Evolutionary conservation across 768 basidiomycete species (phyloP).

Genomic region (Rhodocollybia butyracea): DNA sequence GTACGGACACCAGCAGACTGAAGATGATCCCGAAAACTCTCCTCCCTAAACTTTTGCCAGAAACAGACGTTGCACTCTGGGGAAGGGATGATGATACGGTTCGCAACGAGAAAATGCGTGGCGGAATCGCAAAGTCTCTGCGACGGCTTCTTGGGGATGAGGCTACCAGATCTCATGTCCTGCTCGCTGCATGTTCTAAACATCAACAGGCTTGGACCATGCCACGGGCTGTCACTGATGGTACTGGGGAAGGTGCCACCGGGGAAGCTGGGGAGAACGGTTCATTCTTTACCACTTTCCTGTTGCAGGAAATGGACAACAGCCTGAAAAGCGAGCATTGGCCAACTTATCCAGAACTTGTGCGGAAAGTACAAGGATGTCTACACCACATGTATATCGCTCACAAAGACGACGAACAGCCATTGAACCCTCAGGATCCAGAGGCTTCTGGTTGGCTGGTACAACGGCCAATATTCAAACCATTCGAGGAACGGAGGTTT

Average conservation of each 20-base stretch:
- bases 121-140: not conserved
- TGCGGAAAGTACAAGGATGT: not conserved
- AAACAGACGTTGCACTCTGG: not conserved
- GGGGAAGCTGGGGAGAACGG: too few relatives aligned
- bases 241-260: too few relatives aligned
- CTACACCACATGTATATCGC: too few relatives aligned
- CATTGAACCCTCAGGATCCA: too few relatives aligned
- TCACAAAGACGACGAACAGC: too few relatives aligned
- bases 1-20: not conserved
- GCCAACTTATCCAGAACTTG: not conserved
- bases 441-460: not conserved
- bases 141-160: not conserved
- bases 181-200: not conserved
- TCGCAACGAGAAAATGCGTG: not conserved
- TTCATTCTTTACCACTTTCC: not conserved
- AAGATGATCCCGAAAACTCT: not conserved
- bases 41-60: not conserved
- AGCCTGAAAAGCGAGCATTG: not conserved
- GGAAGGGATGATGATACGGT: not conserved
- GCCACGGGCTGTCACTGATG: not conserved
- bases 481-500: not conserved
- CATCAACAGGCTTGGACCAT: not conserved
- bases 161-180: not conserved
- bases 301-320: not conserved
- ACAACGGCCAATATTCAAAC: not conserved